Conservation (phyloP, 2,329 filamentous ascomycete genomes). For the Aschersonia sp. region DNA sequence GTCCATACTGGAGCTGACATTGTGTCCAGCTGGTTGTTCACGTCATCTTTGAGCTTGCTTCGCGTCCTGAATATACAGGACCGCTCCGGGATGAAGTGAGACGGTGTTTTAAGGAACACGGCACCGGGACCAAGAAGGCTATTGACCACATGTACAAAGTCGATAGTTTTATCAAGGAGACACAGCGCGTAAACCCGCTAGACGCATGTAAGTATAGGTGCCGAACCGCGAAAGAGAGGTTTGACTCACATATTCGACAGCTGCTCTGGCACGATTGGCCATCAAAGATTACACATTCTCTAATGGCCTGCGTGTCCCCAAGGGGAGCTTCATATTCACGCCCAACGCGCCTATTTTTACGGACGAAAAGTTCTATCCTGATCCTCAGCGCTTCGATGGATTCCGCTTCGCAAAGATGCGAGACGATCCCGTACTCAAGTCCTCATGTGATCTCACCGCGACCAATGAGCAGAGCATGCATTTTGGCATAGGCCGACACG, state of each 20-base stretch:
- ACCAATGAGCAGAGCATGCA: conserved; percentile 6
- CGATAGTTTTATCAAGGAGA: conserved; percentile 9
- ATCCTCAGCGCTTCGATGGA: conserved; percentile 5
- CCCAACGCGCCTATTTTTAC: conserved; percentile 5
- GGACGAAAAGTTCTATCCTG: conserved; percentile 5
- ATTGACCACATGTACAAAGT: conserved; percentile 5
- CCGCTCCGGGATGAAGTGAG: conserved; percentile 5
- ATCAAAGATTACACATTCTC: conserved; percentile 6
- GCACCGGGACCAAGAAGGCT: conserved; percentile 3
- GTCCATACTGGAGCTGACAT: no score
- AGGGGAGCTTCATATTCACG: conserved; percentile 5
- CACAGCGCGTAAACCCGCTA: conserved; percentile 6
- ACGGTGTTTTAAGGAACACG: conserved; percentile 3
- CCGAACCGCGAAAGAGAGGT: no score
- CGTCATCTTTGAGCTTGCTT: conserved; percentile 6
- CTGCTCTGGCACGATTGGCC: conserved; percentile 5
- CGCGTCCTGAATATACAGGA: conserved; percentile 4
- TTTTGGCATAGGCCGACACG: conserved; percentile 6
- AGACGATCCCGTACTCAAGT: conserved; percentile 1
- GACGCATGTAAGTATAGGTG: conserved; percentile 3
- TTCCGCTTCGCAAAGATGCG: conserved; percentile 6
- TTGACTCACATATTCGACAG: not conserved
- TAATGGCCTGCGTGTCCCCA: conserved; percentile 6
- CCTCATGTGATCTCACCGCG: conserved; percentile 2
- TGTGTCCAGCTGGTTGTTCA: not conserved